phyloP scores from a whole-genome alignment of 2,329 filamentous ascomycete genomes.

The Biscogniauxia marginata region DNA sequence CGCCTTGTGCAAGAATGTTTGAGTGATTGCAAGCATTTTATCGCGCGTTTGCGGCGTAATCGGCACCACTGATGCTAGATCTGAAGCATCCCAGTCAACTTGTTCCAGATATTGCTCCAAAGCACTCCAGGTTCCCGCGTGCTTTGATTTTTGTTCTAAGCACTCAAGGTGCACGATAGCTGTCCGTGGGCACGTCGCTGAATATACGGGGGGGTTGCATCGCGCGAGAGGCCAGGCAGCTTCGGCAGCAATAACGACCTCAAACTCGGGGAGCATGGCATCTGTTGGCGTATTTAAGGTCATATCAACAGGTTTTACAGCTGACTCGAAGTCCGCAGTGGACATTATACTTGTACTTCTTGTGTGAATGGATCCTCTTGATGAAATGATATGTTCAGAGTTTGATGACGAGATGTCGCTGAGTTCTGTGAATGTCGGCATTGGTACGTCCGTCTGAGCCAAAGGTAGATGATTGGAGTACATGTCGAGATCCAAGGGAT shows the following conservation, averaged over 20 bases:
- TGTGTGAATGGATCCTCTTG: slow-evolving; percentile 44
- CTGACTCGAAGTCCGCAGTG: slow-evolving; percentile 36
- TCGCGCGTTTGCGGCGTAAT: slow-evolving; percentile 56
- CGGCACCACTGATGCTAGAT: slow-evolving; percentile 43
- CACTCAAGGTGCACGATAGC: slow-evolving; percentile 52
- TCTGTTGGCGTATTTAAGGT: slow-evolving; percentile 27
- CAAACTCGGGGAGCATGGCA: slow-evolving; percentile 42
- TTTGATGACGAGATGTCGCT: slow-evolving; percentile 42
- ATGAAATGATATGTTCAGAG: slow-evolving; percentile 45
- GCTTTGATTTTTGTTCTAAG: slow-evolving; percentile 48
- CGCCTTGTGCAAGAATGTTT: slow-evolving; percentile 68
- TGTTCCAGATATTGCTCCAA: slow-evolving; percentile 43
- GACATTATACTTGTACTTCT: slow-evolving; percentile 49
- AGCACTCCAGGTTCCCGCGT: slow-evolving; percentile 46
- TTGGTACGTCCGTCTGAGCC: slow-evolving; percentile 33
- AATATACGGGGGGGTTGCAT: slow-evolving; percentile 47
- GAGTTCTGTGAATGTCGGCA: slow-evolving; percentile 39
- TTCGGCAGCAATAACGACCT: slow-evolving; percentile 47
- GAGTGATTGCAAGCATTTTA: slow-evolving; percentile 69
- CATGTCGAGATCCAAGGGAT: slow-evolving; percentile 43
- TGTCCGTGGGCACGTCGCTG: slow-evolving; percentile 46
- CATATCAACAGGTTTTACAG: slow-evolving; percentile 33
- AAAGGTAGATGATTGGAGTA: slow-evolving; percentile 36
- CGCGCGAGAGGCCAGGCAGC: slow-evolving; percentile 51
- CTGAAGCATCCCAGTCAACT: slow-evolving; percentile 35